phyloP scores from a whole-genome alignment of 148 eudicot genomes.

The Chenopodium album region DNA sequence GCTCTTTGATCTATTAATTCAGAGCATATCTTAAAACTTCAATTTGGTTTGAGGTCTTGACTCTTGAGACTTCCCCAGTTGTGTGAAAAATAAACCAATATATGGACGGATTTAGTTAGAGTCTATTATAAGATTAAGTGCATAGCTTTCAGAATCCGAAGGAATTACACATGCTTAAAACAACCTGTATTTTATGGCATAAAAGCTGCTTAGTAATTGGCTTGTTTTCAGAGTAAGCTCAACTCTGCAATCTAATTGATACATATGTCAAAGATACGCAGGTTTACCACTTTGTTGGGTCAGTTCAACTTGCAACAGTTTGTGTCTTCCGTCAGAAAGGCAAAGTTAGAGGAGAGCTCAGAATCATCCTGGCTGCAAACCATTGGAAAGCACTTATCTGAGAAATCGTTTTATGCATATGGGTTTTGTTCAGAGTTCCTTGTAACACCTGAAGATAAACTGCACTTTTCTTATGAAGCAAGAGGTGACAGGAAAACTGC shows the following conservation, averaged over 20 bases:
- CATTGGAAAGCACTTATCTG: conserved; percentile 48
- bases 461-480: conserved; percentile 53
- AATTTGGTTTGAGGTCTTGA: not conserved
- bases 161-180: not conserved
- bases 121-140: not conserved
- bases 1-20: not conserved
- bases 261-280: conserved; percentile 43
- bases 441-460: conserved; percentile 54
- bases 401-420: conserved; percentile 69
- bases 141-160: not conserved
- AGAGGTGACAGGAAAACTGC: conserved; percentile 47
- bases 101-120: not conserved
- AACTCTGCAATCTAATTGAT: conserved; percentile 36
- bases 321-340: conserved; percentile 43
- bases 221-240: not conserved
- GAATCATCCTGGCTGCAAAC: conserved; percentile 54
- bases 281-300: conserved; percentile 75
- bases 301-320: conserved; percentile 79
- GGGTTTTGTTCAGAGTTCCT: conserved; percentile 67
- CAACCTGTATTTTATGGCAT: not conserved
- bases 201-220: not conserved
- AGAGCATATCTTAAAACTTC: not conserved
- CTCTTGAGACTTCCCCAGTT: not conserved
- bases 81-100: not conserved
- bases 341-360: conserved; percentile 27